phyloP scores from a whole-genome alignment of 306 rosid genomes.

The Vigna trinervia region DNA sequence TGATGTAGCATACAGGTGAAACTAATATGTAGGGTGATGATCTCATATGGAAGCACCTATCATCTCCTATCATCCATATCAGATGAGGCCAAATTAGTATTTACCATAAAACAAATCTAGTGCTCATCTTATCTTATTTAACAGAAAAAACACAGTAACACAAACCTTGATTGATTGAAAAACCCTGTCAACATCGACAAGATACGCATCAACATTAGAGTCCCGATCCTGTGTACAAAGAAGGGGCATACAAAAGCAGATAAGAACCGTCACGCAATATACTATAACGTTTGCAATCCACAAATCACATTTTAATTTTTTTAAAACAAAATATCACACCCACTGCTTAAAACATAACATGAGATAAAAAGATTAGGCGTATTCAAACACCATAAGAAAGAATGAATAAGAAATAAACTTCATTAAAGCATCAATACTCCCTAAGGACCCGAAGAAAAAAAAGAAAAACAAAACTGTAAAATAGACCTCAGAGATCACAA shows the following conservation, averaged over 20 bases:
- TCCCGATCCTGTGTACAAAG: conserved; percentile 65
- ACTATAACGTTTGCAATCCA: conserved; percentile 15
- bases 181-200: conserved; percentile 71
- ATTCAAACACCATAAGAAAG: conserved; percentile 32
- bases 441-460: conserved; percentile 18
- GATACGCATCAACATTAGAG: conserved; percentile 67
- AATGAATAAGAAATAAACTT: conserved; percentile 12
- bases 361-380: conserved; percentile 19
- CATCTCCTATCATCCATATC: conserved; percentile 25
- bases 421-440: background rate
- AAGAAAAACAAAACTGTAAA: background rate
- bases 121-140: conserved; percentile 27
- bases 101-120: conserved; percentile 35
- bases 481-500: background rate
- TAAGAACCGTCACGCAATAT: conserved; percentile 31
- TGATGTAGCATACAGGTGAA: background rate
- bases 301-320: background rate
- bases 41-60: conserved; percentile 15
- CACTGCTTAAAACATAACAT: background rate
- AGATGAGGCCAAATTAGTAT: conserved; percentile 33
- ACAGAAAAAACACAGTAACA: conserved; percentile 7
- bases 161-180: conserved; percentile 88
- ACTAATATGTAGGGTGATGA: conserved; percentile 24
- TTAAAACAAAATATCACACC: background rate
- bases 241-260: conserved; percentile 37